Evolutionary conservation across 257 asterid species (phyloP).

Genomic region (Nicotiana obtusifolia): DNA sequence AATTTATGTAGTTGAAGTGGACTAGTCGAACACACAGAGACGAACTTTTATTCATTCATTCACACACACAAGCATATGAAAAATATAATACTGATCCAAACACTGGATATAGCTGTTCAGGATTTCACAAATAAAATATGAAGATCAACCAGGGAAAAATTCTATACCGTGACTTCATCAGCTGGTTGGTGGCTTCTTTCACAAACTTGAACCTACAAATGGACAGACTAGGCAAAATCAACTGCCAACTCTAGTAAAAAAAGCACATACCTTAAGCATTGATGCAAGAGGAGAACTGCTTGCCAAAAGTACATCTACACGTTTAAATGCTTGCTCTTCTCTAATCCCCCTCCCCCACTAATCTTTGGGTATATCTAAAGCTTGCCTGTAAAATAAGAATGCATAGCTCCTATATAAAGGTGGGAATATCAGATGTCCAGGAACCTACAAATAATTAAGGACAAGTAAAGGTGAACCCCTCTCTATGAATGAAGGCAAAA

Average conservation of each 20-base stretch:
- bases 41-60: background rate
- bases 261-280: background rate
- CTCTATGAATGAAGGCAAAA: background rate
- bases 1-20: background rate
- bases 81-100: background rate
- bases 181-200: constrained; percentile 93
- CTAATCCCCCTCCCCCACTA: background rate
- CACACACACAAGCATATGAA: background rate
- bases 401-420: background rate
- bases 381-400: background rate
- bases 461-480: background rate
- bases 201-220: constrained; percentile 80
- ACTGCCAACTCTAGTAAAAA: background rate
- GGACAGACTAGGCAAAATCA: background rate
- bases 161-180: constrained; percentile 73
- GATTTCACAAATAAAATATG: background rate
- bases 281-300: background rate
- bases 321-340: background rate
- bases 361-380: background rate
- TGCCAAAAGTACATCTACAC: background rate
- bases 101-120: background rate
- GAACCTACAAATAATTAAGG: background rate
- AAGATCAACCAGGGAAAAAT: background rate
- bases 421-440: background rate
- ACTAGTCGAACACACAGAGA: background rate